phyloP scores from a whole-genome alignment of 306 rosid species.

The Abrus pulchellus region DNA sequence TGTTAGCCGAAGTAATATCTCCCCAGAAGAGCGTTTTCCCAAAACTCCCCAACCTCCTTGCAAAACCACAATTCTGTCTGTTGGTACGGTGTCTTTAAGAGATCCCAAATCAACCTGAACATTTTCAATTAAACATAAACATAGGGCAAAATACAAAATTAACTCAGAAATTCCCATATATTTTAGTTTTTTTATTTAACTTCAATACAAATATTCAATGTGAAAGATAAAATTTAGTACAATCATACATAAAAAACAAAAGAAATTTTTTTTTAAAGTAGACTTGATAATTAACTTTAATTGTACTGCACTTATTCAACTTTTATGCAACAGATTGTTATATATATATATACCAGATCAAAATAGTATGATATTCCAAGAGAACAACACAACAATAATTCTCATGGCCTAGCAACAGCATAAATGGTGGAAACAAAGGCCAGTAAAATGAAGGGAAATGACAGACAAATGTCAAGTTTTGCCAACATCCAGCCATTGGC shows the following conservation, averaged over 20 bases:
- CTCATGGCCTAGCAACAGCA: neutral
- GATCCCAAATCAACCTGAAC: slow-evolving; percentile 87
- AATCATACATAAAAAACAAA: neutral
- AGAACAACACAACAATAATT: neutral
- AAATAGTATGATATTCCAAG: neutral
- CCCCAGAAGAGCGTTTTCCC: slow-evolving; percentile 82
- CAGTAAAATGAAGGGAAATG: neutral
- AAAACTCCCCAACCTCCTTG: slow-evolving; percentile 86
- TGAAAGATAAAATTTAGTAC: neutral
- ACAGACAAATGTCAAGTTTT: neutral
- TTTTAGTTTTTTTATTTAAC: slow-evolving; percentile 4
- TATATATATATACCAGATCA: neutral
- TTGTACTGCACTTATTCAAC: neutral
- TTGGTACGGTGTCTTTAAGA: slow-evolving; percentile 97
- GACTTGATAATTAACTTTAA: neutral
- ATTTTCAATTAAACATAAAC: slow-evolving; percentile 37
- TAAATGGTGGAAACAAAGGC: neutral
- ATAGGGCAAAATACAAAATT: neutral
- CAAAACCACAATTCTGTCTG: slow-evolving; percentile 87
- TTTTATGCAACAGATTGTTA: slow-evolving; percentile 12
- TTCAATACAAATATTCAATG: neutral
- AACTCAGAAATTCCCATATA: slow-evolving; percentile 8
- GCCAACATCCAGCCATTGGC: too few species aligned
- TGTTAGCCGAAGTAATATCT: slow-evolving; percentile 88
- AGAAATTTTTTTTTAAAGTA: neutral